Evolutionary conservation across 2,329 filamentous ascomycete genomes (phyloP).

Genomic region (Fusarium nodosum): DNA sequence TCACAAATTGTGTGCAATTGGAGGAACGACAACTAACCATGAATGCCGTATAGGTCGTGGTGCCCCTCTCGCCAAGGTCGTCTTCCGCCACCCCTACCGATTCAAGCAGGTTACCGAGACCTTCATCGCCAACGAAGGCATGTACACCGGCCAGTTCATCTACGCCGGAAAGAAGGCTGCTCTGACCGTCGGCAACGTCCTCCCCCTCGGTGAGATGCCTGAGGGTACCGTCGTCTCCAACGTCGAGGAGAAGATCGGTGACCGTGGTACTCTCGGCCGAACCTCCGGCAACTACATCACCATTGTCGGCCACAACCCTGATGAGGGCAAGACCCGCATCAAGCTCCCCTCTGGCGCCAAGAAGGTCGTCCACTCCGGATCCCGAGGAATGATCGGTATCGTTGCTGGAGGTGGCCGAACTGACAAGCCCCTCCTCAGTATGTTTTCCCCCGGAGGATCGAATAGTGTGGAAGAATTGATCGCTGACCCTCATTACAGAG

Average conservation of each 20-base stretch:
- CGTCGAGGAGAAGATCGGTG: constrained; percentile 98
- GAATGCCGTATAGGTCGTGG: constrained; percentile 72
- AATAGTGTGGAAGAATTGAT: constrained; percentile 11
- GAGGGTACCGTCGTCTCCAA: constrained; percentile 99
- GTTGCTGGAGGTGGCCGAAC: constrained; percentile 99
- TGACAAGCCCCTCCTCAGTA: constrained; percentile 98
- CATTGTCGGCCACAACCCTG: constrained; percentile 96
- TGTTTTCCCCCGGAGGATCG: constrained; percentile 53
- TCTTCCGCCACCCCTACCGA: constrained; percentile 98
- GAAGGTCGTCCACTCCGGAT: constrained; percentile 94
- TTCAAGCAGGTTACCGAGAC: constrained; percentile 99
- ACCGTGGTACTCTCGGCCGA: constrained; percentile 95
- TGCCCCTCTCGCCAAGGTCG: constrained; percentile 95
- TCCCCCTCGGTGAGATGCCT: constrained; percentile 92
- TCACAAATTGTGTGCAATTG: constrained; percentile 25
- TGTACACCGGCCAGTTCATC: constrained; percentile 99
- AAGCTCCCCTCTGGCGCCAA: constrained; percentile 99
- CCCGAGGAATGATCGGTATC: constrained; percentile 99
- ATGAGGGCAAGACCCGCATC: constrained; percentile 99
- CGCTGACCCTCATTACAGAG: constrained; percentile 73
- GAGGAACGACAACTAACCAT: constrained; percentile 47
- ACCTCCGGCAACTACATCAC: constrained; percentile 99
- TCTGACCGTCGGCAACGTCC: constrained; percentile 97
- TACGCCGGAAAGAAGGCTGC: constrained; percentile 99
- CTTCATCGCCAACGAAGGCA: constrained; percentile 99